phyloP scores from a whole-genome alignment of 2,329 filamentous ascomycete genomes.

The Mollisiaceae sp. region DNA sequence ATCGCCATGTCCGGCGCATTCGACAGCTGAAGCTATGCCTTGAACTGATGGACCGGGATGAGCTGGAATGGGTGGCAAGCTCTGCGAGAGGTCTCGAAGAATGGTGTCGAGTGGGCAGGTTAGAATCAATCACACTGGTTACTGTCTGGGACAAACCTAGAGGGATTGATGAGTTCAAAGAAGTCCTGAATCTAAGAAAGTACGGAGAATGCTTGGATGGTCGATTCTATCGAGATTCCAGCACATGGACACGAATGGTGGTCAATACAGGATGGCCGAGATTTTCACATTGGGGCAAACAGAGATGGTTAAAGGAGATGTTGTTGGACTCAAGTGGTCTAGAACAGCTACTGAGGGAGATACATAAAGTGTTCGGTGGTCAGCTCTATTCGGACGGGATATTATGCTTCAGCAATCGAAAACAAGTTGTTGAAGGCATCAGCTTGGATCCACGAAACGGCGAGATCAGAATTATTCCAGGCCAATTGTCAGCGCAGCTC shows the following conservation, averaged over 20 bases:
- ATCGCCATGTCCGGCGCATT: constrained; percentile 25
- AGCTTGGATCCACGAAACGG: constrained; percentile 38
- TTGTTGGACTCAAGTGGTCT: constrained; percentile 38
- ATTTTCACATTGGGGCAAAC: constrained; percentile 40
- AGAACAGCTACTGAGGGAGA: constrained; percentile 28
- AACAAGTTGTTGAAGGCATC: constrained; percentile 19
- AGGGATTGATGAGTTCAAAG: constrained; percentile 36
- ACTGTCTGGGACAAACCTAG: constrained; percentile 37
- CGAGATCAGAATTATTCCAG: constrained; percentile 35
- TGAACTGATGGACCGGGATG: constrained; percentile 40
- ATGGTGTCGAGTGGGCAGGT: constrained; percentile 23
- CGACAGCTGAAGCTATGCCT: constrained; percentile 35
- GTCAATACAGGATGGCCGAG: constrained; percentile 40
- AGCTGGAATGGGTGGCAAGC: constrained; percentile 38
- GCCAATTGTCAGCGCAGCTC: background rate
- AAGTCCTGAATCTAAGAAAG: constrained; percentile 34
- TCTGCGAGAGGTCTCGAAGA: constrained; percentile 29
- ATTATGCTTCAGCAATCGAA: constrained; percentile 29
- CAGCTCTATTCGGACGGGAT: constrained; percentile 35
- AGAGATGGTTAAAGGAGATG: constrained; percentile 40
- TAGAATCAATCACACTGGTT: constrained; percentile 35
- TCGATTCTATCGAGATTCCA: constrained; percentile 33
- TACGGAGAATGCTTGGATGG: constrained; percentile 37
- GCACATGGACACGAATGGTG: constrained; percentile 27
- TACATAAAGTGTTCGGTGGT: constrained; percentile 35